Conservation (phyloP, 257 asterid species). For the Pogostemon cablin region DNA sequence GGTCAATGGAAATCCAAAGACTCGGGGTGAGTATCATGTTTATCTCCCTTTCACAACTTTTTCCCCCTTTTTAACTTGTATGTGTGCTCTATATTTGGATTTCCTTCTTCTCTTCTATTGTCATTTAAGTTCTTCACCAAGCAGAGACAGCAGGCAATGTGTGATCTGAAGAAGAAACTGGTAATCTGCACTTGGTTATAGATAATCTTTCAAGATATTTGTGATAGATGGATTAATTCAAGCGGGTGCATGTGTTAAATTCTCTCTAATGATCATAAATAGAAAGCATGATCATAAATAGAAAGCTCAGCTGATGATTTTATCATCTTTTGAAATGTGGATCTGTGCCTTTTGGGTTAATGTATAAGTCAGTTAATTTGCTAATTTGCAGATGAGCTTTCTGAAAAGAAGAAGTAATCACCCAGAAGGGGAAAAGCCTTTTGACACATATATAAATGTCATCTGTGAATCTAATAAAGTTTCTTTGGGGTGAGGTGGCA, state of each 20-base stretch:
- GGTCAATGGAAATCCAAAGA: slow-evolving; percentile 89
- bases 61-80: slow-evolving; percentile 4
- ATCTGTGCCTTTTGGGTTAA: slow-evolving; percentile 11
- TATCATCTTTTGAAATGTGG: slow-evolving; percentile 21
- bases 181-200: slow-evolving; percentile 41
- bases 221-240: not conserved
- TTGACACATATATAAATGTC: not conserved
- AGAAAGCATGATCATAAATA: slow-evolving; percentile 17
- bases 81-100: slow-evolving; percentile 17
- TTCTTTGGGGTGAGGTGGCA: slow-evolving; percentile 22
- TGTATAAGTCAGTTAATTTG: slow-evolving; percentile 16
- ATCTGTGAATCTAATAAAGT: slow-evolving; percentile 27
- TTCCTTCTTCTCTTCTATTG: slow-evolving; percentile 40
- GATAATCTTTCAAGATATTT: slow-evolving; percentile 15
- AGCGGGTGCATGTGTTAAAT: slow-evolving; percentile 19
- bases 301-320: slow-evolving; percentile 17
- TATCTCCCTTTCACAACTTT: slow-evolving; percentile 17
- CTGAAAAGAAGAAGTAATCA: slow-evolving; percentile 31
- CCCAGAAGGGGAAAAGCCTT: slow-evolving; percentile 30
- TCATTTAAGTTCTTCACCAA: slow-evolving; percentile 81
- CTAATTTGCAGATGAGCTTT: slow-evolving; percentile 45
- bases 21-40: slow-evolving; percentile 70
- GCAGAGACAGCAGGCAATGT: slow-evolving; percentile 60
- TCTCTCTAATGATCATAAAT: too few species aligned
- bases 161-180: too few species aligned